Evolutionary conservation across 2,329 filamentous ascomycete species (phyloP).

Genomic region (Penicillium sp.): DNA sequence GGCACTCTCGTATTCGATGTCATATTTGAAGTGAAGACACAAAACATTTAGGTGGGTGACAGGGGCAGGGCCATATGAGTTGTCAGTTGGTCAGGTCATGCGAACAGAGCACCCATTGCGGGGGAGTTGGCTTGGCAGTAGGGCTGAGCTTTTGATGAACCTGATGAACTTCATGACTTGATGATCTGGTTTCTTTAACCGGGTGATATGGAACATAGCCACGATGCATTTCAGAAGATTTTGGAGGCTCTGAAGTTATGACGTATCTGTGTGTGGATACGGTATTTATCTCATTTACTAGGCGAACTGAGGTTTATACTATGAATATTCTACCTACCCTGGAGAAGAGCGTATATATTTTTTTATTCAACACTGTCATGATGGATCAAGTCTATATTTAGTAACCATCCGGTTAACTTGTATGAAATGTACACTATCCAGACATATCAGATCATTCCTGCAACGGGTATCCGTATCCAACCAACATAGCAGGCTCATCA

Average conservation of each 20-base stretch:
- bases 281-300: not conserved
- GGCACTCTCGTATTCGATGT: conserved; percentile 1
- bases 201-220: not conserved
- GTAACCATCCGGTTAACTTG: not conserved
- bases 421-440: not conserved
- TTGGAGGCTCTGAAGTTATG: not conserved
- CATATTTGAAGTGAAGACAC: conserved; percentile 1
- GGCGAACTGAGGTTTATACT: too few species aligned
- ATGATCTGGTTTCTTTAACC: not conserved
- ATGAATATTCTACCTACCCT: not conserved
- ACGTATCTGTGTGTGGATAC: not conserved
- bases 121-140: conserved; percentile 8
- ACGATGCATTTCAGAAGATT: not conserved
- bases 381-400: conserved; percentile 2
- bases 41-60: conserved; percentile 6
- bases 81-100: conserved; percentile 25
- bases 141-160: not conserved
- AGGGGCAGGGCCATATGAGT: not conserved
- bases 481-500: conserved; percentile 42
- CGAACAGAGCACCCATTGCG: conserved; percentile 10
- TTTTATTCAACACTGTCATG: not conserved
- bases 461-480: conserved; percentile 43
- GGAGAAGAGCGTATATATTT: not conserved
- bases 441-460: conserved; percentile 13
- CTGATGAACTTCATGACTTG: not conserved